Conservation (phyloP, 1,284 basidiomycete species). For the Papiliotrema fonsecae region DNA sequence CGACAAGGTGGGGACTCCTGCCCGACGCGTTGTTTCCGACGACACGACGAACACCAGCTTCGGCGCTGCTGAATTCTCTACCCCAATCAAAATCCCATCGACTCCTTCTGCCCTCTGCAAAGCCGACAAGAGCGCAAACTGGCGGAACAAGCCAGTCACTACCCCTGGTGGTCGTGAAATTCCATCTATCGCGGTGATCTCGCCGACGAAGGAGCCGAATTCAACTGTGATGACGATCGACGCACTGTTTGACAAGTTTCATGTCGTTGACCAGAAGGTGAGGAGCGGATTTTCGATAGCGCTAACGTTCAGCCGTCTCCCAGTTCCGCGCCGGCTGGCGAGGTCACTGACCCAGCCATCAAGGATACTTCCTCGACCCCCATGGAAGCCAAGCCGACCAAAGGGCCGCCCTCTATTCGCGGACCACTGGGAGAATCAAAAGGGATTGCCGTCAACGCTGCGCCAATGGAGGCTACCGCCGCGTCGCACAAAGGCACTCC, state of each 20-base stretch:
- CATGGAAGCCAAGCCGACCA: background rate
- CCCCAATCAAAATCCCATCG: background rate
- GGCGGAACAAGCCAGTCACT: background rate
- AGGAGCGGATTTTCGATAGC: no score
- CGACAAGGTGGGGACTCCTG: background rate
- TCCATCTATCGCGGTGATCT: background rate
- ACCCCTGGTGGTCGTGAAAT: background rate
- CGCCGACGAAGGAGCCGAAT: background rate
- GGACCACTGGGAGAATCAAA: background rate
- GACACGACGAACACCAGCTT: background rate
- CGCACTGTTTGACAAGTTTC: slow-evolving; percentile 35
- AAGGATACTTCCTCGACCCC: slow-evolving; percentile 8
- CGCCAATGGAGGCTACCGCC: background rate
- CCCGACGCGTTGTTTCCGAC: background rate
- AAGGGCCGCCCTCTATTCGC: background rate
- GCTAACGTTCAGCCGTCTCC: no score
- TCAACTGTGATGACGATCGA: slow-evolving; percentile 34
- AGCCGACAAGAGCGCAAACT: background rate
- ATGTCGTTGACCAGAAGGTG: background rate
- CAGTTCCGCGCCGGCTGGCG: no score
- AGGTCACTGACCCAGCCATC: slow-evolving; percentile 7
- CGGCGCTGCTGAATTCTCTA: background rate
- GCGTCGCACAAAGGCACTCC: slow-evolving; percentile 34
- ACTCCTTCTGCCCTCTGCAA: background rate
- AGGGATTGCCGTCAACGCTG: background rate